Evolutionary conservation across 441 rosid species (phyloP).

Genomic region (Populus trichocarpa): DNA sequence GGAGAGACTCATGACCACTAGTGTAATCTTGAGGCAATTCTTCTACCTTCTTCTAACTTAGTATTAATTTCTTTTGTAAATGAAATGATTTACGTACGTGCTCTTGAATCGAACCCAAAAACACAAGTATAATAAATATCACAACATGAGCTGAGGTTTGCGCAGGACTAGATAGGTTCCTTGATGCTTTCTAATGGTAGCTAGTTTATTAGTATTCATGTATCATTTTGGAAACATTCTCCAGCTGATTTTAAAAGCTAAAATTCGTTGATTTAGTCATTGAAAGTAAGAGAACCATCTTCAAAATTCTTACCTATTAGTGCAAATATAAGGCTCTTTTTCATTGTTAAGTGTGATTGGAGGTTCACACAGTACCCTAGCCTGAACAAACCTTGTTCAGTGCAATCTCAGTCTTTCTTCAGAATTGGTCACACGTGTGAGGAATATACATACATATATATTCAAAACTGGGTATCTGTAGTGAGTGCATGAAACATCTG

Average conservation of each 20-base stretch:
- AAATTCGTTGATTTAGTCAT: neutral
- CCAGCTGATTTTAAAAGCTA: neutral
- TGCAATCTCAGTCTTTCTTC: conserved; percentile 7
- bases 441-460: conserved; percentile 22
- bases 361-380: conserved; percentile 6
- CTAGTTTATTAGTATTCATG: neutral
- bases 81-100: neutral
- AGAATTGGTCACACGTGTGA: conserved; percentile 36
- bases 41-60: neutral
- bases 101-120: neutral
- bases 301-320: neutral
- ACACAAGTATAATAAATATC: neutral
- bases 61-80: conserved; percentile 1
- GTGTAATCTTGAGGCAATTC: neutral
- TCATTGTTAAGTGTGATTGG: neutral
- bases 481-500: conserved; percentile 26
- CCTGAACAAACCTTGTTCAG: conserved; percentile 10
- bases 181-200: neutral
- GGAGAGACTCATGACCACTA: neutral
- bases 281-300: neutral
- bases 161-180: neutral
- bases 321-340: neutral
- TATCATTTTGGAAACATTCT: neutral
- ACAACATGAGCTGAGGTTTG: neutral
- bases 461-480: conserved; percentile 12